Evolutionary conservation across 2,329 filamentous ascomycete species (phyloP).

Genomic region (Hirsutella thompsonii): DNA sequence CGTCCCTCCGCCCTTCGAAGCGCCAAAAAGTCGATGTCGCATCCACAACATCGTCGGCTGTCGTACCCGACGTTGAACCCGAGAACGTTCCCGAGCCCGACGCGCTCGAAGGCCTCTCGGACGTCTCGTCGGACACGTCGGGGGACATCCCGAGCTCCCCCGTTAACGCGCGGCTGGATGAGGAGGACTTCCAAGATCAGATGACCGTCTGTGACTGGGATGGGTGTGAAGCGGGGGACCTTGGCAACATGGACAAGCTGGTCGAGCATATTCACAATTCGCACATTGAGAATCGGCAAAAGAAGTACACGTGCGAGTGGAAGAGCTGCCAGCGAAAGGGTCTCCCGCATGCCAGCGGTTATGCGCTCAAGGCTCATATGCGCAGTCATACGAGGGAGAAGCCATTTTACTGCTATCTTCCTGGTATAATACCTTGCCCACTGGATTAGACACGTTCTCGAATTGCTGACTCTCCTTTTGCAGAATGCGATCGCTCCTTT

Average conservation of each 20-base stretch:
- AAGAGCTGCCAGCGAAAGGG: constrained; percentile 78
- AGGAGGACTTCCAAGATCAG: constrained; percentile 66
- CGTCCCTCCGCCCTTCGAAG: constrained; percentile 30
- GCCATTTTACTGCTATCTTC: constrained; percentile 91
- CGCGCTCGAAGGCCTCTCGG: constrained; percentile 46
- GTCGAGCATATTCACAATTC: constrained; percentile 82
- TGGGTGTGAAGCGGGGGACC: constrained; percentile 56
- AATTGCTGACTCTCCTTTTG: not conserved
- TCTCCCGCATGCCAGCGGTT: constrained; percentile 84
- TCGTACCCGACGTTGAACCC: constrained; percentile 26
- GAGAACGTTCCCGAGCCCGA: constrained; percentile 35
- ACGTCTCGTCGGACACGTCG: constrained; percentile 83
- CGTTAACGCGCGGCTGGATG: constrained; percentile 52
- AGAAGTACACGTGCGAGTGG: constrained; percentile 99
- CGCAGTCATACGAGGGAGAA: constrained; percentile 96
- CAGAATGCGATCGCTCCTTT: constrained; percentile 95
- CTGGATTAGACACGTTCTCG: not conserved
- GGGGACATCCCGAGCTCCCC: constrained; percentile 69
- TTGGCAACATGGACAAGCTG: constrained; percentile 68
- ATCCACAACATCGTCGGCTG: constrained; percentile 31
- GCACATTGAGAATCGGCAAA: constrained; percentile 85
- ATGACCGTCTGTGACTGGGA: constrained; percentile 71
- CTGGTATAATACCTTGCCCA: constrained; percentile 45
- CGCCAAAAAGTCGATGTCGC: constrained; percentile 31
- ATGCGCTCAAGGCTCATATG: constrained; percentile 95